Evolutionary conservation across 73 alveolate species (phyloP), one percentile per base, ranked within the genome.

Genomic region (Symbiodinium natans): DNA sequence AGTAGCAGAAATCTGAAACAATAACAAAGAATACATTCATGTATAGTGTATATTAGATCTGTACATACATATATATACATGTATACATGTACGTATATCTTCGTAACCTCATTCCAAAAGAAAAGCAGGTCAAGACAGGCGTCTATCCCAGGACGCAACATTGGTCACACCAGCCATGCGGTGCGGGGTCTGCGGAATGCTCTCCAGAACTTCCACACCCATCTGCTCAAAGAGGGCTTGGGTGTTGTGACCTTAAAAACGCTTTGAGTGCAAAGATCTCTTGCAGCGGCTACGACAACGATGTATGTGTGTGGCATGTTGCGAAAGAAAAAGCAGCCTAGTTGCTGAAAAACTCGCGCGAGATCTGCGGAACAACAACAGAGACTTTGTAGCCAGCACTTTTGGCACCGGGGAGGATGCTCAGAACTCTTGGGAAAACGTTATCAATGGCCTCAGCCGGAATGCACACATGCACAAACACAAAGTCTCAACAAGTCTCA

Each of bases 221-320:
- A 63, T 63, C 80, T 29, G 80, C 80, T 63, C 80, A 63, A 63
- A 63, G 36, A 63, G 80, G 80, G 27, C 80, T 63, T 63, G 80
- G 80, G 80, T 63, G 80, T 63, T 63, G 80, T 63, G 80, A 63
- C 80, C 80, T 63, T 13, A 46, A 9, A 6, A 46, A 46, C 59
- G 59, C 59, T 46, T 6, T 46, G 59, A 46, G 59, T n/a, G n/a
- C n/a, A n/a, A n/a, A n/a, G n/a, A n/a, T n/a, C n/a, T n/a, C n/a
- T n/a, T n/a, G n/a, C n/a, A n/a, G n/a, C n/a, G n/a, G n/a, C n/a
- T n/a, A n/a, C n/a, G n/a, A n/a, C n/a, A n/a, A n/a, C n/a, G n/a
- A n/a, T n/a, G n/a, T n/a, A n/a, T n/a, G n/a, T n/a, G n/a, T n/a
- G n/a, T n/a, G n/a, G n/a, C n/a, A n/a, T n/a, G n/a, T n/a, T n/a